These are phyloP conservation scores for Harringtonia aguacate DNA, from an alignment of 2,329 filamentous ascomycete species.

Conservation along the genomic window DNA sequence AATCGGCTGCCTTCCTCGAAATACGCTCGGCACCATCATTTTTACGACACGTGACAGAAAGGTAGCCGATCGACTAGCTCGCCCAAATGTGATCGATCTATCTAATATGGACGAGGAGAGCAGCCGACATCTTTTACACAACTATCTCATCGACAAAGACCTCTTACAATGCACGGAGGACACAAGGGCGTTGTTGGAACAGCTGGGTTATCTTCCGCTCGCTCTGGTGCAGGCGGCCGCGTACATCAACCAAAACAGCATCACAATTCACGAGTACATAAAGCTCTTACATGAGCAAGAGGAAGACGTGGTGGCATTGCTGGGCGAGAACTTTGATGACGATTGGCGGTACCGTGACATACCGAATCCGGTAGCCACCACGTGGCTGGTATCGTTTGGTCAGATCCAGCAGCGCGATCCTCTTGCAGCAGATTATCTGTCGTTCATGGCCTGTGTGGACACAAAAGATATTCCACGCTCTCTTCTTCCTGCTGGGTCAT, in stretches of 20 bases:
- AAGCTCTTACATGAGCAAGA: conserved; percentile 3
- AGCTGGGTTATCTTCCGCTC: conserved; percentile 7
- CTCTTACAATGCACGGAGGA: not conserved
- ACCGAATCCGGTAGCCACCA: conserved; percentile 8
- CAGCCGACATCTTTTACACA: conserved; percentile 14
- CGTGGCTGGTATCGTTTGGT: conserved; percentile 12
- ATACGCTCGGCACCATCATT: not conserved
- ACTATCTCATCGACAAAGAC: conserved; percentile 5
- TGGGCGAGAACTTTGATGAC: conserved; percentile 10
- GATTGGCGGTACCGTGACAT: conserved; percentile 1
- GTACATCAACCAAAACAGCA: conserved; percentile 6
- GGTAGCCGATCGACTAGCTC: conserved; percentile 5
- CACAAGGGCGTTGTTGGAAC: not conserved
- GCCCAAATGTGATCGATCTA: conserved; percentile 13
- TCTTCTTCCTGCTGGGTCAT: conserved; percentile 13
- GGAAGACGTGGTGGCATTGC: conserved; percentile 4
- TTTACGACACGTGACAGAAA: conserved; percentile 17
- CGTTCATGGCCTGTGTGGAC: conserved; percentile 18
- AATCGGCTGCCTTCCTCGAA: not conserved
- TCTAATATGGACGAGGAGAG: conserved; percentile 14
- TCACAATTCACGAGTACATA: conserved; percentile 1
- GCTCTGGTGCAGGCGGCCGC: conserved; percentile 9
- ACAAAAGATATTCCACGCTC: conserved; percentile 18
- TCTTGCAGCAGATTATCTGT: conserved; percentile 18
- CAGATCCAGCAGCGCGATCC: conserved; percentile 11